Percentiles rank a stretch among this genome's conserved stretches.
phyloP scores from a whole-genome alignment of 352 stramenopile genomes.

The Phytophthora europaea region DNA sequence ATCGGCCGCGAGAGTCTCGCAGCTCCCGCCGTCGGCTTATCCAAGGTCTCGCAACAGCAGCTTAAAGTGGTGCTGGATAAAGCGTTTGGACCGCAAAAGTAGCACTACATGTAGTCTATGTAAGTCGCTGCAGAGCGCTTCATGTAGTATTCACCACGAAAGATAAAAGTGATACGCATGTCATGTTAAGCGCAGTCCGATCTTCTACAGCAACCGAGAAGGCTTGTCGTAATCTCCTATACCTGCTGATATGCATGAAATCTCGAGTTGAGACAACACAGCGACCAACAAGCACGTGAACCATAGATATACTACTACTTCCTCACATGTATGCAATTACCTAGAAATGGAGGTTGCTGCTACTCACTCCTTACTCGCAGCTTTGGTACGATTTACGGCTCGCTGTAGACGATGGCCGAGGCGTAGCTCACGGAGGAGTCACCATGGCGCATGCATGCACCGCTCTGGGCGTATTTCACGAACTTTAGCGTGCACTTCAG shows the following conservation, averaged over 20 bases:
- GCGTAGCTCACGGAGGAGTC: slow-evolving; percentile 97
- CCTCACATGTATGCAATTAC: slow-evolving; percentile 32
- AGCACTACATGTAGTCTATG: slow-evolving; percentile 13
- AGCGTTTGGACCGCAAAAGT: slow-evolving; percentile 58
- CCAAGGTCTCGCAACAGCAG: slow-evolving; percentile 76
- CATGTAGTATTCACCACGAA: background rate
- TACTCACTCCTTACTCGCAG: slow-evolving; percentile 1
- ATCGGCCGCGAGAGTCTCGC: slow-evolving; percentile 82
- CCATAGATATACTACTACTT: background rate
- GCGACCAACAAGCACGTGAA: background rate
- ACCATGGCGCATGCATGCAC: slow-evolving; percentile 80
- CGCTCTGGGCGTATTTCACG: slow-evolving; percentile 95
- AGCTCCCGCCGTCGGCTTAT: slow-evolving; percentile 76
- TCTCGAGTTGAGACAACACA: background rate
- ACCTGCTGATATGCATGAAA: background rate
- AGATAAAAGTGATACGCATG: background rate
- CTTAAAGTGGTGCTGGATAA: slow-evolving; percentile 70
- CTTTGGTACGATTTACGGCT: slow-evolving; percentile 38
- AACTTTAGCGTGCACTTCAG: slow-evolving; percentile 90
- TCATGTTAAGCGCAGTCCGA: background rate
- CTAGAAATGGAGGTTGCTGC: slow-evolving; percentile 10
- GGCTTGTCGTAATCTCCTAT: too few relatives aligned
- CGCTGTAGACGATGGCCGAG: slow-evolving; percentile 90
- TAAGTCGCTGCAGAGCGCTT: background rate
- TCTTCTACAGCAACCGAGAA: background rate